phyloP scores from a whole-genome alignment of 192 early-diverging fungal species.

The Coemansia sp. region DNA sequence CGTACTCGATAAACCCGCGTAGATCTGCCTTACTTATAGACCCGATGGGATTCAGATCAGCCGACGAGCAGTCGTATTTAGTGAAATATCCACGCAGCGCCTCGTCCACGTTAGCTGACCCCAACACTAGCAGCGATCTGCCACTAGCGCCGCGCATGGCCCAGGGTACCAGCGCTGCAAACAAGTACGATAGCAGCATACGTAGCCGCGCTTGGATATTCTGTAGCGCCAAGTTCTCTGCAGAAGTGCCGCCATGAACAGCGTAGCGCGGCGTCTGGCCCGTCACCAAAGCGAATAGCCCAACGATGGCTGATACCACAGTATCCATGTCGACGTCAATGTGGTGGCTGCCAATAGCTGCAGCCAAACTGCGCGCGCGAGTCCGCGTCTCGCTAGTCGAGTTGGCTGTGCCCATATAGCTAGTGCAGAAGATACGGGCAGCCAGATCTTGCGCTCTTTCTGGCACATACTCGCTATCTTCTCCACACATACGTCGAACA shows the following conservation, averaged over 20 bases:
- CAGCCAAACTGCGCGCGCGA: constrained; percentile 80
- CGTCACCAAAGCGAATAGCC: constrained; percentile 76
- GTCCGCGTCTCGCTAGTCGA: constrained; percentile 82
- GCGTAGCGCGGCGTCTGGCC: constrained; percentile 74
- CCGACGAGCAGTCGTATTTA: constrained; percentile 98
- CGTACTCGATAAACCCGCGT: constrained; percentile 76
- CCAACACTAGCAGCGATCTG: constrained; percentile 87
- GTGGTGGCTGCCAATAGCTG: constrained; percentile 89
- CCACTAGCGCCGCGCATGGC: constrained; percentile 54
- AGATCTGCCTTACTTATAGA: constrained; percentile 90
- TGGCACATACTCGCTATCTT: constrained; percentile 67
- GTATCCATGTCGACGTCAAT: constrained; percentile 87
- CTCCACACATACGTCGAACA: constrained; percentile 63
- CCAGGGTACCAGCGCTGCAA: constrained; percentile 97
- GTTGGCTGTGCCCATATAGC: constrained; percentile 95
- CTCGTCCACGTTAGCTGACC: constrained; percentile 98
- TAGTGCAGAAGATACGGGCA: constrained; percentile 85
- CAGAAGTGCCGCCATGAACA: constrained; percentile 78
- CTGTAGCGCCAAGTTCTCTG: constrained; percentile 95
- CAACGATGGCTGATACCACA: constrained; percentile 71
- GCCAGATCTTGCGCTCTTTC: constrained; percentile 80
- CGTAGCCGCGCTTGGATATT: constrained; percentile 95
- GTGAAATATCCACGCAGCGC: constrained; percentile 95
- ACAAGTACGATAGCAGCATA: constrained; percentile 94
- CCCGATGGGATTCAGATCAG: constrained; percentile 97